A percentile compares a stretch with the other conserved stretches of the same genome.
Evolutionary conservation across 192 early-diverging fungal genomes (phyloP).

Genomic region (Backusella parvicylindrica): DNA sequence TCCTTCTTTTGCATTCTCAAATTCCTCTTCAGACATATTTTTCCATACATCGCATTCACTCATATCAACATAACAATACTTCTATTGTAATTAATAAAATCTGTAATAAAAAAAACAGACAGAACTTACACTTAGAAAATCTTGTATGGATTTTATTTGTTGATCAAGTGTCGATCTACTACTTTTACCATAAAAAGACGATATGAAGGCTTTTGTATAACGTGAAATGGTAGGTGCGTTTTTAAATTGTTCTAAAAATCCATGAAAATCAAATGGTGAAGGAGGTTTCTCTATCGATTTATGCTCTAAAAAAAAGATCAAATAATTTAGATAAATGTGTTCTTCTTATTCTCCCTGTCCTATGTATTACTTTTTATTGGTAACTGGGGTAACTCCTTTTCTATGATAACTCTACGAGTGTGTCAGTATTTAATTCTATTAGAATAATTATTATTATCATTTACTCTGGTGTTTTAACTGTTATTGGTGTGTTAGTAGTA

Average conservation of each 20-base stretch:
- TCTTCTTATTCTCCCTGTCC: too few species aligned
- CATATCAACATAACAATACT: constrained; percentile 71
- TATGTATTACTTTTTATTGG: neutral
- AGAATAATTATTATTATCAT: neutral
- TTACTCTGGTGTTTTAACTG: neutral
- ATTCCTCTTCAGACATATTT: constrained; percentile 54
- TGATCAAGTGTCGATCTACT: constrained; percentile 64
- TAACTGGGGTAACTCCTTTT: neutral
- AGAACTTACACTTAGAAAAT: constrained; percentile 57
- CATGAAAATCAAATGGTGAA: constrained; percentile 65
- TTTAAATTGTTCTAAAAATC: constrained; percentile 71
- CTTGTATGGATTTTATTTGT: constrained; percentile 73
- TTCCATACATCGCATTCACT: constrained; percentile 65
- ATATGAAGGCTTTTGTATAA: constrained; percentile 61
- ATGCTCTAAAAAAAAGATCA: neutral
- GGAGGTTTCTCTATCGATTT: neutral
- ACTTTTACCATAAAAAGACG: constrained; percentile 63
- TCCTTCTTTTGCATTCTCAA: constrained; percentile 76
- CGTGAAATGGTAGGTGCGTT: constrained; percentile 61
- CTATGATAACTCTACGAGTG: neutral
- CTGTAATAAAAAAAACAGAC: too few species aligned
- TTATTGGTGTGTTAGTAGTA: neutral
- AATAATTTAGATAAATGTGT: too few species aligned
- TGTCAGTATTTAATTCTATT: neutral
- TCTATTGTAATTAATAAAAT: constrained; percentile 12